Base-by-base conservation (phyloP, 139 green algal species). In the Yamagishiella unicocca region DNA sequence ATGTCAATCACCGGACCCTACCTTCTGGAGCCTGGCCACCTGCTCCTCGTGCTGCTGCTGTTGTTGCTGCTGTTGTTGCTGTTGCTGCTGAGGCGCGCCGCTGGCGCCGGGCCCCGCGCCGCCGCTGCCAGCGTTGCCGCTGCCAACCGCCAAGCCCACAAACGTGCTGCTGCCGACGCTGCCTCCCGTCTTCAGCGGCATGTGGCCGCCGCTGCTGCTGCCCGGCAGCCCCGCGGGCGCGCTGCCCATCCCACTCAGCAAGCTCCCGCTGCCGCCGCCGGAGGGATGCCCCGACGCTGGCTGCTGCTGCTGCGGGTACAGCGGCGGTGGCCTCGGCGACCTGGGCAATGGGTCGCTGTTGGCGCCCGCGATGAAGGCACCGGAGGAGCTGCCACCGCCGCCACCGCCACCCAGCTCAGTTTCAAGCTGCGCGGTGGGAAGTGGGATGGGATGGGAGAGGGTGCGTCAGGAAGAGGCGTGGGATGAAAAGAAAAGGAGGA, bases 11-110 rank as follows among this genome's bases (percentile, higher is more conserved):
- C n/a, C n/a, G n/a, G n/a, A n/a, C n/a, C n/a, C n/a, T n/a, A n/a
- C n/a, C n/a, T n/a, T n/a, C n/a, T n/a, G n/a, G n/a, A n/a, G n/a
- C n/a, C n/a, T n/a, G n/a, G 62, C 74, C 43, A 79, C 62, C 62
- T 89, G 74, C 54, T 79, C 74, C 75, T 84, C 72, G 8, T 45
- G 50, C 68, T 27, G 25, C 25, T 50, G 33, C 6, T 33, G 37
- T 24, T 31, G 55, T 25, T 74, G 66, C 33, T n/a, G n/a, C n/a
- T 45, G 50, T 50, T 27, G 25, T 29, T 50, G 33, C 6, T 33
- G 37, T 24, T 31, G 55, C 19, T 74, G 66, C 33, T n/a, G n/a
- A n/a, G n/a, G n/a, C n/a, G n/a, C n/a, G n/a, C n/a, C n/a, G n/a
- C n/a, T n/a, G n/a, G n/a, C n/a, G n/a, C n/a, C n/a, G n/a, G 66